A percentile compares a stretch with the other conserved stretches of the same genome.
phyloP scores from a whole-genome alignment of 2,329 filamentous ascomycete species.

The Hymenoscyphus repandus region DNA sequence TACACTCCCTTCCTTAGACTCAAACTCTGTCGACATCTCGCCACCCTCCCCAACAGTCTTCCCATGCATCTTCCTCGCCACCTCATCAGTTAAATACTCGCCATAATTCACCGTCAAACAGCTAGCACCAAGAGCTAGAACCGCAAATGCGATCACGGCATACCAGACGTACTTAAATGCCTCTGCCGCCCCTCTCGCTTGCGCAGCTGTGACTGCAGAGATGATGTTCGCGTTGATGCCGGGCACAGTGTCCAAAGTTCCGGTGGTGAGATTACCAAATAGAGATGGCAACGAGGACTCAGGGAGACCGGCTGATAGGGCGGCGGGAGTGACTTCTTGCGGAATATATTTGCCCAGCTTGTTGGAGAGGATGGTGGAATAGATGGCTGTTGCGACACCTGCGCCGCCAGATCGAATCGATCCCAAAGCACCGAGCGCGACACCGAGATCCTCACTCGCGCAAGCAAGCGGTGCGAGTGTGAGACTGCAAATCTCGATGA shows the following conservation, averaged over 20 bases:
- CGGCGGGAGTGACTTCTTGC: no score
- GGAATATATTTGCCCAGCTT: no score
- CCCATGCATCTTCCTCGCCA: slow-evolving; percentile 11
- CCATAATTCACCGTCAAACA: slow-evolving; percentile 10
- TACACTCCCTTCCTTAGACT: neutral
- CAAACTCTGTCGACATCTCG: neutral
- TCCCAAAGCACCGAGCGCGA: slow-evolving; percentile 41
- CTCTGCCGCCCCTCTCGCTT: slow-evolving; percentile 3
- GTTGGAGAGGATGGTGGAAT: slow-evolving; percentile 29
- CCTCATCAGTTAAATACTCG: slow-evolving; percentile 10
- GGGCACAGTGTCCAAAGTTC: slow-evolving; percentile 3
- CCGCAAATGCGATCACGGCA: slow-evolving; percentile 9
- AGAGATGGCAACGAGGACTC: no score
- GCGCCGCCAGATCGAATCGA: slow-evolving; percentile 39
- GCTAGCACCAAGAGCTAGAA: slow-evolving; percentile 1
- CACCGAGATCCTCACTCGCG: slow-evolving; percentile 42
- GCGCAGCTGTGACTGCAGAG: neutral
- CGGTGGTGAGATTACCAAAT: neutral
- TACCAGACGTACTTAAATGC: slow-evolving; percentile 12
- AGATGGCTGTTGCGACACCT: slow-evolving; percentile 28
- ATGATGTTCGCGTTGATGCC: slow-evolving; percentile 9
- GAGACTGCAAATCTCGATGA: slow-evolving; percentile 35
- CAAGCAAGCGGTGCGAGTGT: slow-evolving; percentile 41
- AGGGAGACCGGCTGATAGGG: no score
- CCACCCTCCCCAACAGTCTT: neutral